Conservation (phyloP, 225 moss, liverwort and hornwort genomes). For the Lunularia cruciata region DNA sequence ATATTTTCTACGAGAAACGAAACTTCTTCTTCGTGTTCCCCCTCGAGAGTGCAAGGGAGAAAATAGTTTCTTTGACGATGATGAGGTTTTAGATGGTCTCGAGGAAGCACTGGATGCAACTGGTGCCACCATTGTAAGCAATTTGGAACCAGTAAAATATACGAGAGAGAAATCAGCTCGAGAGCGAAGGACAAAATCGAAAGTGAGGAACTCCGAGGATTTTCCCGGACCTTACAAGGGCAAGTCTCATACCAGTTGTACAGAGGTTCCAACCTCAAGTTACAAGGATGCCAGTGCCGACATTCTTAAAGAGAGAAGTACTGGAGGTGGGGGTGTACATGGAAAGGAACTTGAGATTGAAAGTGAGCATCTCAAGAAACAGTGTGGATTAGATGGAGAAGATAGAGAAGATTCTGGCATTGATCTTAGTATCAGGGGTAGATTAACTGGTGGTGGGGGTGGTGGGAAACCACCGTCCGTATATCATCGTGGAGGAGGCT, state of each 20-base stretch:
- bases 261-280: background rate
- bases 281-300: background rate
- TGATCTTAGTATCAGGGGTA: no score
- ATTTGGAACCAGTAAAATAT: no score
- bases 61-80: background rate
- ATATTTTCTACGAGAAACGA: constrained; percentile 27
- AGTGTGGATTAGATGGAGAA: no score
- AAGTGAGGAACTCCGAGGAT: no score
- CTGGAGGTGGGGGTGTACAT: background rate
- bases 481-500: background rate
- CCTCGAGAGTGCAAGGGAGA: background rate
- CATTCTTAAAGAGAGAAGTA: background rate
- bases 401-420: no score
- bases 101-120: background rate
- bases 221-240: background rate
- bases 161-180: no score
- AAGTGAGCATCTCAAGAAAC: no score
- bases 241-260: no score
- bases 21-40: background rate
- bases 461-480: no score
- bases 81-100: constrained; percentile 1
- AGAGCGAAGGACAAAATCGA: background rate
- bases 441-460: no score
- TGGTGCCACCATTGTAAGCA: background rate
- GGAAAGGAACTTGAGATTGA: background rate